phyloP scores from a whole-genome alignment of 768 basidiomycete species.

The Tubosaeta brunneosetosa region DNA sequence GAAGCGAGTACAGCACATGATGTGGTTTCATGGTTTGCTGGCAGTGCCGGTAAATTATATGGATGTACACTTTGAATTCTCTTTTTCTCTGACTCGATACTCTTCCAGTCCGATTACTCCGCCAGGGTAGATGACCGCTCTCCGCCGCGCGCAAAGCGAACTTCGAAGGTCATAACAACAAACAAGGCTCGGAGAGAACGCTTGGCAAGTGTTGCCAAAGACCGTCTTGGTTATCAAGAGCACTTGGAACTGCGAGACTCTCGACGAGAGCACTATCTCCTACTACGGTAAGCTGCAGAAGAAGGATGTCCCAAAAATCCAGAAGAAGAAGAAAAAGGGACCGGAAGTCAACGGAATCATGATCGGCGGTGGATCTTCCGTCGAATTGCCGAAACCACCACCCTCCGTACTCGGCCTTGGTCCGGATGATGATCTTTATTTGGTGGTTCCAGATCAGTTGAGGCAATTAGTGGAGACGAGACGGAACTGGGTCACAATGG shows the following conservation, averaged over 20 bases:
- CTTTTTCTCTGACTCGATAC: conserved; percentile 18
- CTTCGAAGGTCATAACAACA: conserved; percentile 68
- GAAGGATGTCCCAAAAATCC: conserved; percentile 67
- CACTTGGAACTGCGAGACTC: conserved; percentile 78
- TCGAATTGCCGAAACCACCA: conserved; percentile 49
- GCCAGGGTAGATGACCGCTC: conserved; percentile 87
- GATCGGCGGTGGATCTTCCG: conserved; percentile 27
- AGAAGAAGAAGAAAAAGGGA: conserved; percentile 71
- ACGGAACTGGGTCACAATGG: conserved; percentile 74
- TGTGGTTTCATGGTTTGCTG: conserved; percentile 71
- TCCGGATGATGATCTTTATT: conserved; percentile 59
- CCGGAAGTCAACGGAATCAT: conserved; percentile 32
- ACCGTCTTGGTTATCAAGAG: conserved; percentile 88
- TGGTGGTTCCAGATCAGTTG: conserved; percentile 65
- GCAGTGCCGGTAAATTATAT: conserved; percentile 58
- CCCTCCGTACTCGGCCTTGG: conserved; percentile 69
- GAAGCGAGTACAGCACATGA: conserved; percentile 66
- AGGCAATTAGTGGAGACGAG: conserved; percentile 71
- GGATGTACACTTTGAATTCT: conserved; percentile 2
- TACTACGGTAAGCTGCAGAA: conserved; percentile 79
- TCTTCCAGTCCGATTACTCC: conserved; percentile 61
- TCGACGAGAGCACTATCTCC: conserved; percentile 78
- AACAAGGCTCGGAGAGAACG: conserved; percentile 83
- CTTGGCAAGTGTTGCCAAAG: conserved; percentile 70
- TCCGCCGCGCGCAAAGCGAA: conserved; percentile 83